Evolutionary conservation across 768 basidiomycete genomes (phyloP), one percentile per base, ranked within the genome.

Genomic region (Pisolithus orientalis): DNA sequence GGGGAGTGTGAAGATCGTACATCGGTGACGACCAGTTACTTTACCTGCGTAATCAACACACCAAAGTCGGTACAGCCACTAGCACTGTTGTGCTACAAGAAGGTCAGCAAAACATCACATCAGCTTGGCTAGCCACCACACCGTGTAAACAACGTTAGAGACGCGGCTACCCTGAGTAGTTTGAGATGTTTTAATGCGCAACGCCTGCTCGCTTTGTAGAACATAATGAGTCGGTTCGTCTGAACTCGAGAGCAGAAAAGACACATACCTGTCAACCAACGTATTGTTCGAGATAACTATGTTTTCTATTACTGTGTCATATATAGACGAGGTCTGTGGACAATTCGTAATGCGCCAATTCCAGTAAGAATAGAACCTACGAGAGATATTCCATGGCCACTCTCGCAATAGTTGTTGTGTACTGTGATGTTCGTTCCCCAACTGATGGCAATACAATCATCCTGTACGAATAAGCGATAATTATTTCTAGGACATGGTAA

Each of bases 321-420:
- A 78, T 38, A 61, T 48, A 54, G 83, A 78, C 8, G 83, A 83
- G 21, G 82, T 84, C 80, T 83, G 48, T 9, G 27, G 39, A 17
- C 17, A 25, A 39, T 31, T 44, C 21, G 27, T n/a, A 11, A 11
- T 31, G 44, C 6, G 24, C 11, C 16, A 16, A n/a, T 14, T 27
- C 25, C 9, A 28, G n/a, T 16, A 27, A 27, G 44, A 25, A 27
- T 27, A 16, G 25, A 43, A 27, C 7, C 25, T 44, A 44, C 72
- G 27, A 86, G 72, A 4, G 81, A 83, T 54, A 84, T 79, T 28
- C 85, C 84, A 46, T 88, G 85, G 3, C 85, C 84, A 27, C 73
- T 72, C 3, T 68, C 65, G 65, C 85, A 86, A 24, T 62, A 62
- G 62, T 84, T 83, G 25, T 76, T 61, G 50, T 68, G 66, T 68